phyloP scores from a whole-genome alignment of 1,284 basidiomycete genomes.

The Rhodotorula sp. region DNA sequence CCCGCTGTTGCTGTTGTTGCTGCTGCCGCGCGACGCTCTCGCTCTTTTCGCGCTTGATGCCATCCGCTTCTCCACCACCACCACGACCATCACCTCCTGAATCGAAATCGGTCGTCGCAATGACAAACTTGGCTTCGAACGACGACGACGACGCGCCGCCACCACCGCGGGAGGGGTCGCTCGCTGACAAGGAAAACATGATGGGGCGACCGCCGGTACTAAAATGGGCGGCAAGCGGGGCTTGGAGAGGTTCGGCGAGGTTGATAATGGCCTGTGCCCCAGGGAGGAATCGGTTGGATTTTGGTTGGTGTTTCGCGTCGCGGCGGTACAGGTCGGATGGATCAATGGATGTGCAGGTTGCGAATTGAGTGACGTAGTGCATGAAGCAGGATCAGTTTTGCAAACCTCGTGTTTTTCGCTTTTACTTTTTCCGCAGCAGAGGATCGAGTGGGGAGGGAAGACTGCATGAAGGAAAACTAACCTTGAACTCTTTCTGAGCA shows the following conservation, averaged over 20 bases:
- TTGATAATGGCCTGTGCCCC: conserved; percentile 31
- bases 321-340: too few relatives aligned
- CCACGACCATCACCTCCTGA: conserved; percentile 12
- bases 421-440: neutral
- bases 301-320: too few relatives aligned
- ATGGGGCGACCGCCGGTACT: conserved; percentile 33
- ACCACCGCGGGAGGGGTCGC: neutral
- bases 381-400: too few relatives aligned
- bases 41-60: conserved; percentile 4
- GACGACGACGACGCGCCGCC: neutral
- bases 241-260: conserved; percentile 22
- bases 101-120: conserved; percentile 40
- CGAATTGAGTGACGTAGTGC: too few relatives aligned
- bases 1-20: neutral
- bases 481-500: conserved; percentile 38
- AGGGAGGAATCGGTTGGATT: too few relatives aligned
- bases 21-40: neutral
- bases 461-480: neutral
- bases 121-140: conserved; percentile 32
- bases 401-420: too few relatives aligned
- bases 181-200: conserved; percentile 11
- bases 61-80: neutral
- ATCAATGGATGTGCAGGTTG: too few relatives aligned
- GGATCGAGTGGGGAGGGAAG: neutral
- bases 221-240: conserved; percentile 22